Evolutionary conservation across 2,329 filamentous ascomycete species (phyloP).

Genomic region (Proliferodiscus dingleyae): DNA sequence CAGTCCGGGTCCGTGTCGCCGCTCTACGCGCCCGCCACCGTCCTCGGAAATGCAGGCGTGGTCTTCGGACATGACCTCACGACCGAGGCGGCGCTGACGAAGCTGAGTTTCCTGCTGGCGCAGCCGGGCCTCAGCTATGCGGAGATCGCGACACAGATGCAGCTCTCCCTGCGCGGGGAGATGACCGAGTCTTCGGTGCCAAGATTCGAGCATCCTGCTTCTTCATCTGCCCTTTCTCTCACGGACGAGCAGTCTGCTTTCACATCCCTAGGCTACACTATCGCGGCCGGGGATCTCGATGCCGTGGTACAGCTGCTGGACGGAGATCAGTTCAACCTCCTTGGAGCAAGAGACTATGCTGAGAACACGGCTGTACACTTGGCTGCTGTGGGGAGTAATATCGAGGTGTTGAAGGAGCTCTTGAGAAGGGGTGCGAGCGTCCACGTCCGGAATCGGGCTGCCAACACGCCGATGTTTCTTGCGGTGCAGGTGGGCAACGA

Average conservation of each 20-base stretch:
- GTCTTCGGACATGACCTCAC: conserved; percentile 66
- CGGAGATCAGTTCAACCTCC: conserved; percentile 25
- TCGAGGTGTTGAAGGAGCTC: conserved; percentile 53
- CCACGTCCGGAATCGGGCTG: conserved; percentile 58
- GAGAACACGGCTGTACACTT: conserved; percentile 37
- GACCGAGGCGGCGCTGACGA: conserved; percentile 45
- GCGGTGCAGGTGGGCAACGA: conserved; percentile 53
- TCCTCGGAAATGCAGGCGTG: conserved; percentile 61
- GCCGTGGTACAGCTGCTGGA: conserved; percentile 28
- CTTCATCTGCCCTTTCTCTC: conserved; percentile 26
- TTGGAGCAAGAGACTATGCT: conserved; percentile 35
- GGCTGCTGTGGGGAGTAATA: conserved; percentile 39
- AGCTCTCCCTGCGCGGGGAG: conserved; percentile 58
- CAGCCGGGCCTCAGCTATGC: conserved; percentile 50
- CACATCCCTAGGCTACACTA: conserved; percentile 57
- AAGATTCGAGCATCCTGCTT: conserved; percentile 54
- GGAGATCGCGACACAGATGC: conserved; percentile 59
- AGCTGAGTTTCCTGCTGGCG: conserved; percentile 46
- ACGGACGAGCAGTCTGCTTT: conserved; percentile 50
- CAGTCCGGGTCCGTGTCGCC: conserved; percentile 50
- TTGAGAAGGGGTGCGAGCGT: conserved; percentile 61
- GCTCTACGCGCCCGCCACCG: conserved; percentile 54
- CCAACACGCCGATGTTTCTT: conserved; percentile 62
- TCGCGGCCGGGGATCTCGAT: conserved; percentile 53
- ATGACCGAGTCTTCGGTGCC: conserved; percentile 43